A percentile compares a stretch with the other conserved stretches of the same genome.
Conservation (phyloP, 352 stramenopile genomes). For the Discostella stelligera region DNA sequence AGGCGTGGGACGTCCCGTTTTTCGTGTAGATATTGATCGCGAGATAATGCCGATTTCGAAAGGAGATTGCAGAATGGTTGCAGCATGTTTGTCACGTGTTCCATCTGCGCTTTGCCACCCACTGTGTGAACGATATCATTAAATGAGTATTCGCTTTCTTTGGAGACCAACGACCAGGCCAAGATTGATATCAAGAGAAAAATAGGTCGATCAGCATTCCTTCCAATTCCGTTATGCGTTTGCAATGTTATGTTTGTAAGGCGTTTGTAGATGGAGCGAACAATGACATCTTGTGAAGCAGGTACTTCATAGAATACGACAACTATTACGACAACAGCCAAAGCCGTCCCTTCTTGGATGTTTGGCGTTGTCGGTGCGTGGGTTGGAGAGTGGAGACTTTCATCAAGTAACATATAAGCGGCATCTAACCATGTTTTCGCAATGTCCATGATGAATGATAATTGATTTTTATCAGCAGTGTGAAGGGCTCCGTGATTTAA, state of each 20-base stretch:
- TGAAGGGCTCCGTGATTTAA: slow-evolving; percentile 26
- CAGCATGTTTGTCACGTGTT: slow-evolving; percentile 26
- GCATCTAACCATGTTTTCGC: slow-evolving; percentile 49
- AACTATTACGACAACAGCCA: slow-evolving; percentile 47
- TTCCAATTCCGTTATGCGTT: background rate
- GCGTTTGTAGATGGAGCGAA: slow-evolving; percentile 37
- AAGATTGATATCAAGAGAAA: slow-evolving; percentile 48
- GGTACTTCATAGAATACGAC: slow-evolving; percentile 55
- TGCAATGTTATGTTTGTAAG: slow-evolving; percentile 29
- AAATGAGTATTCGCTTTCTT: slow-evolving; percentile 18
- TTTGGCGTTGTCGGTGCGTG: slow-evolving; percentile 2
- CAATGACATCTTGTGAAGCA: slow-evolving; percentile 45
- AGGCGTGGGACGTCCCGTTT: slow-evolving; percentile 18
- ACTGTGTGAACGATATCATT: slow-evolving; percentile 24
- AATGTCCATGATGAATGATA: slow-evolving; percentile 33
- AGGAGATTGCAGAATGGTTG: slow-evolving; percentile 47
- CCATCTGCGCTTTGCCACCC: slow-evolving; percentile 7
- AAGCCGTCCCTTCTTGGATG: slow-evolving; percentile 27
- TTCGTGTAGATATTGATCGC: slow-evolving; percentile 17
- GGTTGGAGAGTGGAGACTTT: slow-evolving; percentile 15
- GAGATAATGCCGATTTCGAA: slow-evolving; percentile 28
- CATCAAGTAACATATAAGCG: slow-evolving; percentile 47
- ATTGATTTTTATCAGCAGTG: slow-evolving; percentile 6
- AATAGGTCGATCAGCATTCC: slow-evolving; percentile 12
- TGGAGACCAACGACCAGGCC: slow-evolving; percentile 44